phyloP scores from a whole-genome alignment of 768 basidiomycete genomes.

The Boletus coccyginus region DNA sequence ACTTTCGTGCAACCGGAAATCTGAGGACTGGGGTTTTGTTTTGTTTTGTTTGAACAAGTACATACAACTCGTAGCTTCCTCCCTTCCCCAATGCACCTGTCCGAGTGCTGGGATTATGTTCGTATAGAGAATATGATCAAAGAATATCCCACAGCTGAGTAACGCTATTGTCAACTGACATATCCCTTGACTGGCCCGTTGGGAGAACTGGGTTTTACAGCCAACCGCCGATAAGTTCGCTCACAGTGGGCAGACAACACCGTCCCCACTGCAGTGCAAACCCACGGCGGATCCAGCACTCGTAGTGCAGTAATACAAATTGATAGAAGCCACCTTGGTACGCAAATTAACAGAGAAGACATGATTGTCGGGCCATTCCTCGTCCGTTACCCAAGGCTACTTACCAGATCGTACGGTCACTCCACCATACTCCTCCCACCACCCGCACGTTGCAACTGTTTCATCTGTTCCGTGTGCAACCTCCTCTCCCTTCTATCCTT shows the following conservation, averaged over 20 bases:
- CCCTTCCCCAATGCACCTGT: neutral
- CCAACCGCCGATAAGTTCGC: neutral
- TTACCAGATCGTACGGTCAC: neutral
- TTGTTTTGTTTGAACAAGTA: conserved; percentile 9
- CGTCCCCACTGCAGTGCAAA: neutral
- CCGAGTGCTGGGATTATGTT: neutral
- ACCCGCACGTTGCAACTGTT: neutral
- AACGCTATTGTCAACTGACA: neutral
- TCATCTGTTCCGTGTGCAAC: conserved; percentile 17
- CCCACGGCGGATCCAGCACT: no score
- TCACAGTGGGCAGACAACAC: neutral
- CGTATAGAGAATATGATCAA: neutral
- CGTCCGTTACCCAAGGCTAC: neutral
- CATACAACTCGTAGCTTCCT: neutral
- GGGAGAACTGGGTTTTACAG: neutral
- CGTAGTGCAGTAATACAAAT: neutral
- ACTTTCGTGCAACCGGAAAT: neutral
- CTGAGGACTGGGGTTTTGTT: conserved; percentile 5
- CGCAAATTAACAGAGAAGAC: neutral
- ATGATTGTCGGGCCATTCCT: neutral
- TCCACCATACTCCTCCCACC: neutral
- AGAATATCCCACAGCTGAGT: neutral
- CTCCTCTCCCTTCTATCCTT: conserved; percentile 21
- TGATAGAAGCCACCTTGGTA: neutral
- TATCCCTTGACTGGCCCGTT: neutral